These are phyloP conservation scores for Ustilago crameri DNA, from an alignment of 1,284 basidiomycete species.

Conservation along the genomic window DNA sequence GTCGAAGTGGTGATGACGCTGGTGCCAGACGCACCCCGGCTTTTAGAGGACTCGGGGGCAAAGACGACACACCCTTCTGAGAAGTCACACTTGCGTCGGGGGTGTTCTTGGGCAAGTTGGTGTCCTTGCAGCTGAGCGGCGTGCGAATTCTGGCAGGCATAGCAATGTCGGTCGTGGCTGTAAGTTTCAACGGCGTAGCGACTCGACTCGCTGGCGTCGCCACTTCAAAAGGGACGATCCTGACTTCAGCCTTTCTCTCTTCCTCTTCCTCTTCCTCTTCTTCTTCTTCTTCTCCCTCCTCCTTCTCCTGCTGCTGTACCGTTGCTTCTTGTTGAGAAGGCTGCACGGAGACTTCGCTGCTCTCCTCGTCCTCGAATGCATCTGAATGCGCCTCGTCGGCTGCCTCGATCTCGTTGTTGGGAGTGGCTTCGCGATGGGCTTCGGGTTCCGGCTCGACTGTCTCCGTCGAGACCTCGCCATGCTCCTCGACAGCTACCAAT, in stretches of 20 bases:
- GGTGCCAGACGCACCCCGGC: conserved; percentile 1
- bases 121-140: conserved; percentile 22
- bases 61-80: conserved; percentile 3
- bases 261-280: conserved; percentile 1
- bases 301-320: too few relatives aligned
- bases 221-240: neutral
- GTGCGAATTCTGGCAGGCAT: conserved; percentile 14
- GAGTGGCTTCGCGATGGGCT: neutral
- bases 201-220: neutral
- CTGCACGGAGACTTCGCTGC: neutral
- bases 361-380: neutral
- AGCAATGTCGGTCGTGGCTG: neutral
- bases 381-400: neutral
- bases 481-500: neutral
- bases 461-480: neutral
- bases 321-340: neutral
- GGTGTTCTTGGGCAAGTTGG: conserved; percentile 17
- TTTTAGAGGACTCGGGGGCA: neutral
- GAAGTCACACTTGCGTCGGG: neutral
- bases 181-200: neutral
- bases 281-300: neutral
- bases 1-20: conserved; percentile 12
- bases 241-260: neutral
- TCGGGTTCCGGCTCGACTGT: neutral
- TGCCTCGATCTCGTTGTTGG: neutral